These are phyloP conservation scores for Phoma sp. DNA, from an alignment of 2,329 filamentous ascomycete genomes.

Conservation along the genomic window DNA sequence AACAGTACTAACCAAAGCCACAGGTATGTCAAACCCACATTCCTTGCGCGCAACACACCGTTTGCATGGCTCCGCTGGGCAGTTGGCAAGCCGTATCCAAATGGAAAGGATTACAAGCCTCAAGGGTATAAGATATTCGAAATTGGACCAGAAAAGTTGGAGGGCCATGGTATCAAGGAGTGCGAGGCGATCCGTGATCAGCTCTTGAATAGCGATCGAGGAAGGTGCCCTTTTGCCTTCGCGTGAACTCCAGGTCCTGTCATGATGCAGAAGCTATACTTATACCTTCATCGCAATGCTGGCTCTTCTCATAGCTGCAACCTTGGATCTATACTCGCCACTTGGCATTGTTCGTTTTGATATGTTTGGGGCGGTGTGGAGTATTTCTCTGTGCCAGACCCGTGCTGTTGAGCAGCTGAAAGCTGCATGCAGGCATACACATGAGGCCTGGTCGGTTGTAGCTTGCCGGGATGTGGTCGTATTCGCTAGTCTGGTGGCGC, in stretches of 20 bases:
- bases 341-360: neutral
- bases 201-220: constrained; percentile 33
- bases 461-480: neutral
- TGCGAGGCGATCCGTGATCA: constrained; percentile 32
- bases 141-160: constrained; percentile 65
- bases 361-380: too few relatives aligned
- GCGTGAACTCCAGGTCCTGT: neutral
- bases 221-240: constrained; percentile 41
- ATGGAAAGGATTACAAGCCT: constrained; percentile 60
- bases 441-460: neutral
- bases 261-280: neutral
- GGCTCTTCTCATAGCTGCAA: neutral
- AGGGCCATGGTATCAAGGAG: constrained; percentile 52
- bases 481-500: neutral
- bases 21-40: constrained; percentile 34
- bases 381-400: too few relatives aligned
- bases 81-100: constrained; percentile 69
- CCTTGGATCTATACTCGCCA: neutral
- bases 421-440: neutral
- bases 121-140: constrained; percentile 63
- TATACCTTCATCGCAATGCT: too few relatives aligned
- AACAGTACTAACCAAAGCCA: constrained; percentile 4
- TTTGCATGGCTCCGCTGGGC: constrained; percentile 48
- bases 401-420: neutral
- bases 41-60: constrained; percentile 24